These are phyloP conservation scores for Penstemon barbatus DNA, from an alignment of 257 asterid genomes.

Conservation along the genomic window DNA sequence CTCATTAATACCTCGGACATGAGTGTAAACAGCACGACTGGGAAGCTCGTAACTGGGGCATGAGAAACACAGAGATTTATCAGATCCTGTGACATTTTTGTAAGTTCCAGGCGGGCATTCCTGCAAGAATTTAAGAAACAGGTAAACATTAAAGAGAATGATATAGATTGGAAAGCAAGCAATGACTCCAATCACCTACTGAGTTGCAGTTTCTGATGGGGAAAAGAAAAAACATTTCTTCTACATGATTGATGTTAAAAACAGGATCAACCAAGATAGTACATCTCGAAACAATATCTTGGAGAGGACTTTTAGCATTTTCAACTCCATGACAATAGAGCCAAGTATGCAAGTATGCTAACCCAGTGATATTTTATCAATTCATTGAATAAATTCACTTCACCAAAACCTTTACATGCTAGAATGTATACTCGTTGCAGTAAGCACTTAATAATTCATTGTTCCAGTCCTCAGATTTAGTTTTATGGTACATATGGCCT, in stretches of 20 bases:
- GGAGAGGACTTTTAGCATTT: slow-evolving; percentile 12
- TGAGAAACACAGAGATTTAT: slow-evolving; percentile 68
- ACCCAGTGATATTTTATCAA: slow-evolving; percentile 15
- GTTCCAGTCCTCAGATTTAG: background rate
- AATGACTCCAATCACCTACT: slow-evolving; percentile 19
- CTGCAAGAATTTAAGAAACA: slow-evolving; percentile 46
- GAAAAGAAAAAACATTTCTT: background rate
- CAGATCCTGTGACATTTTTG: slow-evolving; percentile 92
- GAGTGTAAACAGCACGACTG: slow-evolving; percentile 70
- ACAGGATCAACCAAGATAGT: background rate
- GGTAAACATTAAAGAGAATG: background rate
- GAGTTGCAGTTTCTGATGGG: slow-evolving; percentile 10
- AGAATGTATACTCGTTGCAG: background rate
- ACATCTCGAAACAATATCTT: slow-evolving; percentile 19
- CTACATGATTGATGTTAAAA: background rate
- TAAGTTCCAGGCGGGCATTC: slow-evolving; percentile 94
- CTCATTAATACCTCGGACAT: slow-evolving; percentile 71
- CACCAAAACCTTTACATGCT: background rate
- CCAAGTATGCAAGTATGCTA: slow-evolving; percentile 4
- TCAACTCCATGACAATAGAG: slow-evolving; percentile 13
- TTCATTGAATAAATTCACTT: background rate
- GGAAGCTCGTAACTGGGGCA: slow-evolving; percentile 88
- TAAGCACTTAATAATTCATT: slow-evolving; percentile 5
- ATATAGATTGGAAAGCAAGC: slow-evolving; percentile 10
- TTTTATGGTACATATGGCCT: slow-evolving; percentile 9